Evolutionary conservation across 306 rosid species (phyloP), one percentile per base, ranked within the genome.

Genomic region (Glycine tomentella): DNA sequence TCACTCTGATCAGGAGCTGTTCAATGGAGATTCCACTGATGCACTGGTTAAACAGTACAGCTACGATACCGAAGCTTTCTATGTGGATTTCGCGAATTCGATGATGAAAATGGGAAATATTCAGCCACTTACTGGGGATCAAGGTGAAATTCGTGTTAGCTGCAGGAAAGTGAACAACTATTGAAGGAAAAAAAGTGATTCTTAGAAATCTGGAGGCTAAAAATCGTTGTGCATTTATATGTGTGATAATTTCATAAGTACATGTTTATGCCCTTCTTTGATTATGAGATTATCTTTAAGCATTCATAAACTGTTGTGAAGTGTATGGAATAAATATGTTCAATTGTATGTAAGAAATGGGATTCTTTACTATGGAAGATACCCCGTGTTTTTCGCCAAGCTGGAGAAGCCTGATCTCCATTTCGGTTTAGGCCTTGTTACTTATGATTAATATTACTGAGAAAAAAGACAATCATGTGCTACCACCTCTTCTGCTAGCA

Each of bases 41-140:
- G 73, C 13, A 0, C 55, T 83, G 59, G 89, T 89, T 13, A 64
- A 49, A 49, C 57, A 11, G 17, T 89, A 87, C 10, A 77, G 83
- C 50, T 9, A 67, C 0, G 25, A 85, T 61, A 8, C 70, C 0
- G 3, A 7, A 2, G 49, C 38, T 9, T 89, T 85, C 70, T 74
- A 2, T 25, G 3, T 5, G 8, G 89, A 85, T 13, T 89, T 87
- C n/a, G 80, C 38, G 0, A 14, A 56, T 8, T 84, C 89, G n/a
- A 85, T 89, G 80, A 50, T 89, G 65, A 89, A 85, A 80, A 87
- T 87, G 87, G 90, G 90, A 40, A 85, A 89, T 46, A 80, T 89
- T 15, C 79, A 66, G 83, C 89, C 92, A 3, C 85, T 89, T 72
- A 75, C 72, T 14, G 89, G 89, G 20, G 10, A 20, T 10, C 74